Percentiles rank a stretch among this genome's conserved stretches.
These are phyloP conservation scores for Dryas integrifolia DNA, from an alignment of 331 rosid species.

Conservation along the genomic window DNA sequence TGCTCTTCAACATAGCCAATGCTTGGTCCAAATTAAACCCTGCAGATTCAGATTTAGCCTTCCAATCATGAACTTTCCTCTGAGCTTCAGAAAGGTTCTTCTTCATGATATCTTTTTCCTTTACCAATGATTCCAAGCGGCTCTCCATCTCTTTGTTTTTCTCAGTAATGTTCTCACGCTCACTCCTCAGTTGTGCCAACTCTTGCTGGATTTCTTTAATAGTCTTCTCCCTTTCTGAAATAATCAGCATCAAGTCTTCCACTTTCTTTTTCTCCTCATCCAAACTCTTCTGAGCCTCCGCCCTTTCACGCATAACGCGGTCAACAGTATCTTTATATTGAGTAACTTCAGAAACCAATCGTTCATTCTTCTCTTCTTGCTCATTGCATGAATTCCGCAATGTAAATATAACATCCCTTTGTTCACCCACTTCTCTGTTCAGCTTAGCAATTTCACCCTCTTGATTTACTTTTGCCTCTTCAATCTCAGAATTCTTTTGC, in stretches of 20 bases:
- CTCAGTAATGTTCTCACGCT: slow-evolving; percentile 28
- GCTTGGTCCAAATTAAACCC: slow-evolving; percentile 37
- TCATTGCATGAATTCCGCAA: slow-evolving; percentile 24
- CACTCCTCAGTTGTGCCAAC: slow-evolving; percentile 31
- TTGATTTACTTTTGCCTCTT: slow-evolving; percentile 29
- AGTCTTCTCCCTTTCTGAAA: slow-evolving; percentile 39
- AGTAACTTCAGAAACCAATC: slow-evolving; percentile 37
- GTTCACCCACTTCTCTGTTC: slow-evolving; percentile 27
- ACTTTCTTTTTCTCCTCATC: slow-evolving; percentile 43
- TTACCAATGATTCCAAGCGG: slow-evolving; percentile 28
- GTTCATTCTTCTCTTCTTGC: slow-evolving; percentile 33
- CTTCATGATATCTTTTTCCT: slow-evolving; percentile 44
- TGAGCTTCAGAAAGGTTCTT: slow-evolving; percentile 34
- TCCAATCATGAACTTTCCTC: slow-evolving; percentile 37
- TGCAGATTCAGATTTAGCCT: slow-evolving; percentile 40
- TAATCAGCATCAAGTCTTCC: slow-evolving; percentile 30
- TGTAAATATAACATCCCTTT: slow-evolving; percentile 29
- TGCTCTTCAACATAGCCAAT: slow-evolving; percentile 54
- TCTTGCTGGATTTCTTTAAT: slow-evolving; percentile 33
- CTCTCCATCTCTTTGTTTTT: slow-evolving; percentile 34
- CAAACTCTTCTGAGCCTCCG: slow-evolving; percentile 32
- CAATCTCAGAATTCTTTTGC: slow-evolving; percentile 35
- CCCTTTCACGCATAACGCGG: slow-evolving; percentile 31
- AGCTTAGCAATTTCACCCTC: slow-evolving; percentile 41
- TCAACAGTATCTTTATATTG: slow-evolving; percentile 22